Evolutionary conservation across 1,284 basidiomycete species (phyloP).

Genomic region (Lentinula novae-zelandiae): DNA sequence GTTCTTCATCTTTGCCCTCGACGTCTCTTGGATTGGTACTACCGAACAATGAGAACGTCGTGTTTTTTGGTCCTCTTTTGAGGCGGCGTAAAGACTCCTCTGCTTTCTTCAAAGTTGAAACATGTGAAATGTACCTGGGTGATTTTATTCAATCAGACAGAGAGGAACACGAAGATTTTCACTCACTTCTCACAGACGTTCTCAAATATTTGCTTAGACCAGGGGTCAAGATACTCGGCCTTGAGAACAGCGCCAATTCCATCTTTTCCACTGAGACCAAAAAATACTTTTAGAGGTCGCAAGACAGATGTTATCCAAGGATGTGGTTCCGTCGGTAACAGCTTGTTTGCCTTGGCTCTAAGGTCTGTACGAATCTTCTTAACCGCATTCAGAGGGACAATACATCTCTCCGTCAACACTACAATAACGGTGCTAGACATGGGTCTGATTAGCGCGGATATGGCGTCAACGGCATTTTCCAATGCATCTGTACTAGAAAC

Average conservation of each 20-base stretch:
- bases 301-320: constrained; percentile 83
- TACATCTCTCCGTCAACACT: constrained; percentile 75
- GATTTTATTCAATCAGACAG: not conserved
- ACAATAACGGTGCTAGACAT: constrained; percentile 64
- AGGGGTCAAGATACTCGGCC: constrained; percentile 47
- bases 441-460: constrained; percentile 48
- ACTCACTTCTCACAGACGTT: constrained; percentile 65
- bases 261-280: constrained; percentile 55
- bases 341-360: constrained; percentile 75
- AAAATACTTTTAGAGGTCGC: constrained; percentile 78
- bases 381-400: constrained; percentile 83
- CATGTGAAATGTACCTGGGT: constrained; percentile 60
- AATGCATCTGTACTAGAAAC: constrained; percentile 48
- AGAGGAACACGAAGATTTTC: not conserved
- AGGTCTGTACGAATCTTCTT: constrained; percentile 87
- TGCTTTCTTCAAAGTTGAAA: constrained; percentile 84
- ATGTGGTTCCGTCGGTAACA: constrained; percentile 70
- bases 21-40: constrained; percentile 46
- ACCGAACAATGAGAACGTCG: constrained; percentile 73
- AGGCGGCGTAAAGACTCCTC: constrained; percentile 84
- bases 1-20: constrained; percentile 73
- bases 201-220: constrained; percentile 69
- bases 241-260: constrained; percentile 57
- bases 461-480: constrained; percentile 40
- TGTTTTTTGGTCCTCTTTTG: constrained; percentile 79